Base-by-base conservation (phyloP, 306 rosid genomes). In the Quercus cerris region DNA sequence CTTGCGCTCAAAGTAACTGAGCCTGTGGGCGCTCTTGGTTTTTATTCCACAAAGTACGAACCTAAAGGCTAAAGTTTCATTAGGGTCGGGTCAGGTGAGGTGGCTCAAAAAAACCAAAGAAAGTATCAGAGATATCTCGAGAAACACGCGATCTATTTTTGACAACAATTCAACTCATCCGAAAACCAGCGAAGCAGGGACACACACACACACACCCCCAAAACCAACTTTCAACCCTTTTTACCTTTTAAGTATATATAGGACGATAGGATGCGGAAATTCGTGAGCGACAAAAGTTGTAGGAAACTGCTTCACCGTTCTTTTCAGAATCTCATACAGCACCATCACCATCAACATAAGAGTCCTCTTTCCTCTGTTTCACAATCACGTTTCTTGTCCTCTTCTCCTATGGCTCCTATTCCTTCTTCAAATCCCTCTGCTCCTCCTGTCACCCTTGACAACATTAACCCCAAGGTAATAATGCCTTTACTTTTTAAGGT, bases 381-480 rank as follows among this genome's bases (percentile, higher is more conserved):
- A 27, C 78, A 9, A 6, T 87, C 76, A 10, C 94, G 91, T 3
- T 79, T 84, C 84, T 68, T 90, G 11, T 87, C 89, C 1, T 71
- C 96, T 35, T 4, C 82, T 25, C 54, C 27, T 58, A 72, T 71
- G 13, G 56, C 77, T 52, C 54, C 92, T 18, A 81, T 83, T 78
- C 82, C 90, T 81, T 71, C 87, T 31, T 6, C 85, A 67, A 82
- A 77, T 71, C 18, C 71, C 30, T 46, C 88, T 35, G 44, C 85
- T 66, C 79, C 77, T 49, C 89, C 95, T 15, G 83, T 90, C 11
- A 78, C 91, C 27, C n/a, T 72, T 35, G 81, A n/a, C 3, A 93
- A 87, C 81, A 83, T 95, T 83, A 95, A 91, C 75, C 96, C 92
- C 70, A 90, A 95, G 96, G 97, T 93, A 44, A 49, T 91, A 35